These are phyloP conservation scores for Acer saccharum DNA, from an alignment of 345 rosid species.

Conservation along the genomic window DNA sequence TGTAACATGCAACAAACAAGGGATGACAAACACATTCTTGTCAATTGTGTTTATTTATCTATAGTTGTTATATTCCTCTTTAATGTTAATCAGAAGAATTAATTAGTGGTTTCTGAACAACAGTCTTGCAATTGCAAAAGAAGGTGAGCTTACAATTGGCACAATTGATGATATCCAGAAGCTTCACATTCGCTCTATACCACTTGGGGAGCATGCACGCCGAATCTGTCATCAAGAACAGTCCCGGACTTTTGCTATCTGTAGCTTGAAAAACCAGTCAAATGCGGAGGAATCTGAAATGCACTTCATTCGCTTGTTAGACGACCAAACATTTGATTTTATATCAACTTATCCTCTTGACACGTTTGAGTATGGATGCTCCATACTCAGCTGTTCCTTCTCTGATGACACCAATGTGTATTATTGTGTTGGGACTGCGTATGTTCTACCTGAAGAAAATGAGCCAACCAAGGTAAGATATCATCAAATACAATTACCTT, in stretches of 20 bases:
- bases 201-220: slow-evolving; percentile 89
- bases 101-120: slow-evolving; percentile 22
- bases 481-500: background rate
- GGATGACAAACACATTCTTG: background rate
- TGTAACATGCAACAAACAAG: background rate
- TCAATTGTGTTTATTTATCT: background rate
- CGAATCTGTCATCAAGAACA: slow-evolving; percentile 97
- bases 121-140: slow-evolving; percentile 96
- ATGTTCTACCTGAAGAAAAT: slow-evolving; percentile 86
- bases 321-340: slow-evolving; percentile 84
- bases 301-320: slow-evolving; percentile 78
- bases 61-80: background rate
- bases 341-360: slow-evolving; percentile 82
- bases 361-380: slow-evolving; percentile 84
- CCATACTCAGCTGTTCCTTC: slow-evolving; percentile 90
- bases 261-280: slow-evolving; percentile 70
- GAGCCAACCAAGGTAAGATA: slow-evolving; percentile 80
- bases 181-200: slow-evolving; percentile 97
- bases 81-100: background rate
- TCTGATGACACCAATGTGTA: slow-evolving; percentile 75
- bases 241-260: slow-evolving; percentile 86
- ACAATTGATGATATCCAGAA: slow-evolving; percentile 97
- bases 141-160: slow-evolving; percentile 91
- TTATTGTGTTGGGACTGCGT: slow-evolving; percentile 94
- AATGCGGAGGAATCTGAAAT: slow-evolving; percentile 78